These are phyloP conservation scores for Dovyalis caffra DNA, from an alignment of 345 rosid genomes.

Conservation along the genomic window DNA sequence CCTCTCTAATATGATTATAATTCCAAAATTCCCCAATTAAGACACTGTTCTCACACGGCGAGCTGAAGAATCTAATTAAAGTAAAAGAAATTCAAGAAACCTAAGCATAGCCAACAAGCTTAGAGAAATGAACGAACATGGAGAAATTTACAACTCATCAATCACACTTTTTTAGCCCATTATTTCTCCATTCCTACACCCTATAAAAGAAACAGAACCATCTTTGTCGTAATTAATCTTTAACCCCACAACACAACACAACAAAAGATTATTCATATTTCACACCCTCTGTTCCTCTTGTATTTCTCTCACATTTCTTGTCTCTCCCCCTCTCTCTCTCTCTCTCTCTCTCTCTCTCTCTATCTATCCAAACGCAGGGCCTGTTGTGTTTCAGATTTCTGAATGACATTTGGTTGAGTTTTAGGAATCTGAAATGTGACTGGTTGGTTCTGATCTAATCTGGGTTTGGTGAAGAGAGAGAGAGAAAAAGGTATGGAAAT, in stretches of 20 bases:
- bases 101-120: slow-evolving; percentile 1
- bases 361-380: background rate
- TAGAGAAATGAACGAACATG: too few species aligned
- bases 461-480: slow-evolving; percentile 4
- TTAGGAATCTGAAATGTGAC: background rate
- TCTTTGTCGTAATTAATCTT: background rate
- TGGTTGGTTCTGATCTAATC: slow-evolving; percentile 8
- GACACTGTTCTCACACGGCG: slow-evolving; percentile 2
- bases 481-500: slow-evolving; percentile 31
- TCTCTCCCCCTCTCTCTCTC: background rate
- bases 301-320: too few species aligned
- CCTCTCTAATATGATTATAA: background rate
- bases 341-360: background rate
- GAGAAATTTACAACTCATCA: background rate
- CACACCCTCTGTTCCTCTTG: too few species aligned
- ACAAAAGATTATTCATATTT: background rate
- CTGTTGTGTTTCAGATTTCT: background rate
- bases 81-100: background rate
- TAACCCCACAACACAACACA: background rate
- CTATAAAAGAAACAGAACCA: background rate
- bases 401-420: background rate
- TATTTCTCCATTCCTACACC: background rate
- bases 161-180: background rate
- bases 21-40: background rate
- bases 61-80: background rate